Conservation (phyloP, 192 early-diverging fungal species). For the Podila epigama region DNA sequence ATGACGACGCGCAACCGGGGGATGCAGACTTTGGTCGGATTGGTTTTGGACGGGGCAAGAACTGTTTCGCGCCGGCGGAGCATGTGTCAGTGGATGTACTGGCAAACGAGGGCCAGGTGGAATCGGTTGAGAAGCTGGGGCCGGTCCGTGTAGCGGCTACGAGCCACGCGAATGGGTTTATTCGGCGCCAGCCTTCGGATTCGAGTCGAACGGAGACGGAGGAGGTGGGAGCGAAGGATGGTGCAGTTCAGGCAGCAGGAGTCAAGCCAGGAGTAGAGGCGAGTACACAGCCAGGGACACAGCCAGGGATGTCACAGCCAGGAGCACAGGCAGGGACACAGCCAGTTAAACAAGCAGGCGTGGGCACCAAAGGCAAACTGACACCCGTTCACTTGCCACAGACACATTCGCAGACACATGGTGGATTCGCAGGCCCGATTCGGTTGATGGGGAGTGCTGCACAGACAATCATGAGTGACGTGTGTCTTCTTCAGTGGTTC, state of each 20-base stretch:
- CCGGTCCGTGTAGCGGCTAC: constrained; percentile 20
- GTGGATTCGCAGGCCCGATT: constrained; percentile 11
- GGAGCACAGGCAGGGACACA: not conserved
- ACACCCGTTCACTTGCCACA: constrained; percentile 4
- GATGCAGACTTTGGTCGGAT: constrained; percentile 40
- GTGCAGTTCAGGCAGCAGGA: not conserved
- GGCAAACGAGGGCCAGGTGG: constrained; percentile 12
- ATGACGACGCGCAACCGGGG: constrained; percentile 14
- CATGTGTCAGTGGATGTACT: constrained; percentile 26
- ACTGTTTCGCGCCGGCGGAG: constrained; percentile 30
- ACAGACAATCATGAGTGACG: not conserved
- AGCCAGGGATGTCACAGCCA: not conserved
- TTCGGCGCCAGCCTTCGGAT: not conserved
- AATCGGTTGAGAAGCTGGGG: not conserved
- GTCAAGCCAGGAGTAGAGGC: not conserved
- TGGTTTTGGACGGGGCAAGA: constrained; percentile 36
- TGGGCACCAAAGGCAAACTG: not conserved
- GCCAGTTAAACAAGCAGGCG: constrained; percentile 2
- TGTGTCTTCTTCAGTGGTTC: not conserved
- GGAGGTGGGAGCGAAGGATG: not conserved
- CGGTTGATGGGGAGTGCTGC: constrained; percentile 25
- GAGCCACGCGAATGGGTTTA: constrained; percentile 1
- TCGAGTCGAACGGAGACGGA: not conserved
- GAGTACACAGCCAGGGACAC: not conserved
- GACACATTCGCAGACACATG: too few relatives aligned